These are phyloP conservation scores for Isabelozyma rhagii DNA, from an alignment of 805 yeast species.

Conservation along the genomic window DNA sequence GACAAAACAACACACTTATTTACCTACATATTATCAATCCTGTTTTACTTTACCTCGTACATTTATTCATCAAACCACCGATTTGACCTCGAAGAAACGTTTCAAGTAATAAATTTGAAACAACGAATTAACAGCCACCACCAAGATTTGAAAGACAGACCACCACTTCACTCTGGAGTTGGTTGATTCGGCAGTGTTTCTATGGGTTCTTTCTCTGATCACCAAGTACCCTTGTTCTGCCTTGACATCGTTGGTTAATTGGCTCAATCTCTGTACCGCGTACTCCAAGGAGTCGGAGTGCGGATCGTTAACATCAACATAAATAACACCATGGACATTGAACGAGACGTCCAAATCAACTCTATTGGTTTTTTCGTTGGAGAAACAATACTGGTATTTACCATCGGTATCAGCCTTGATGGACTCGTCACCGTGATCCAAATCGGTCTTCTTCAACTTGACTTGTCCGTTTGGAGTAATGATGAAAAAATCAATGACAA, in stretches of 20 bases:
- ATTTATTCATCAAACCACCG: slow-evolving; percentile 57
- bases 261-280: slow-evolving; percentile 72
- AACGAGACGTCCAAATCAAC: slow-evolving; percentile 89
- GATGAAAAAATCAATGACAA: slow-evolving; percentile 59
- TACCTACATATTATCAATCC: too few relatives aligned
- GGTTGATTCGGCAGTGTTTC: slow-evolving; percentile 98
- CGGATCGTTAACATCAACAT: slow-evolving; percentile 75
- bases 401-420: slow-evolving; percentile 67
- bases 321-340: slow-evolving; percentile 91
- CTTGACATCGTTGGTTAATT: slow-evolving; percentile 79
- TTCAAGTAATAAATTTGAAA: slow-evolving; percentile 93
- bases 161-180: slow-evolving; percentile 97
- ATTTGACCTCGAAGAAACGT: slow-evolving; percentile 92
- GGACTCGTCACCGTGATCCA: slow-evolving; percentile 78
- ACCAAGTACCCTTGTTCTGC: slow-evolving; percentile 92
- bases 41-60: too few relatives aligned
- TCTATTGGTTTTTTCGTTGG: slow-evolving; percentile 72
- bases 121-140: slow-evolving; percentile 80
- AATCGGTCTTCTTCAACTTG: slow-evolving; percentile 47
- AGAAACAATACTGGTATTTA: slow-evolving; percentile 83
- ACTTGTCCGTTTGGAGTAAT: slow-evolving; percentile 44
- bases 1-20: too few relatives aligned
- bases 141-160: slow-evolving; percentile 86
- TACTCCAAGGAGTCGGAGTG: slow-evolving; percentile 77
- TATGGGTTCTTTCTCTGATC: slow-evolving; percentile 93